These are phyloP conservation scores for Lolium rigidum DNA, from an alignment of 176 grass and related monocot genomes.

Conservation along the genomic window DNA sequence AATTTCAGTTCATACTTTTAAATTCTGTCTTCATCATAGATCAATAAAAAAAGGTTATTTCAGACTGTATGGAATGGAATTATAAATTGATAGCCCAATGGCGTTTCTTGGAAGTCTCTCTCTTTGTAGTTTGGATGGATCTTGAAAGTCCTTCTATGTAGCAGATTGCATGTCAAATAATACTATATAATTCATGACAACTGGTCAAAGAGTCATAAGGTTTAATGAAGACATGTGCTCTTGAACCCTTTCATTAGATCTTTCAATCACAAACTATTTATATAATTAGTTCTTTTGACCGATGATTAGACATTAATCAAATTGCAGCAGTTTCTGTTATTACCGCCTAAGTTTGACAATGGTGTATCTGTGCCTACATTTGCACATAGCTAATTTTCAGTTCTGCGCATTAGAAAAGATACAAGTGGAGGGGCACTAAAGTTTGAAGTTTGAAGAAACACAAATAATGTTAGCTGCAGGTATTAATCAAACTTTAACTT, in stretches of 20 bases:
- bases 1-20: conserved; percentile 11
- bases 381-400: background rate
- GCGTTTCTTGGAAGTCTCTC: background rate
- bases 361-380: background rate
- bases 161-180: background rate
- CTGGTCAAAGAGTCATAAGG: background rate
- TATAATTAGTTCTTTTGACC: background rate
- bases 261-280: background rate
- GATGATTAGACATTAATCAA: background rate
- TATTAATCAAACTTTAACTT: background rate
- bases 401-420: background rate
- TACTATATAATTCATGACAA: background rate
- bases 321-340: background rate
- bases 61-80: background rate
- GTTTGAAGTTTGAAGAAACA: background rate
- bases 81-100: conserved; percentile 37
- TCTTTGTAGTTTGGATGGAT: background rate
- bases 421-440: background rate
- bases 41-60: conserved; percentile 14
- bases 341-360: background rate
- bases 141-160: background rate
- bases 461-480: background rate
- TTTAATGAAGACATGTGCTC: background rate
- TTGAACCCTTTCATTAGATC: background rate
- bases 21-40: conserved; percentile 5